A percentile compares a stretch with the other conserved stretches of the same genome.
phyloP scores from a whole-genome alignment of 2,329 filamentous ascomycete species.

The Aspergillus jensenii region DNA sequence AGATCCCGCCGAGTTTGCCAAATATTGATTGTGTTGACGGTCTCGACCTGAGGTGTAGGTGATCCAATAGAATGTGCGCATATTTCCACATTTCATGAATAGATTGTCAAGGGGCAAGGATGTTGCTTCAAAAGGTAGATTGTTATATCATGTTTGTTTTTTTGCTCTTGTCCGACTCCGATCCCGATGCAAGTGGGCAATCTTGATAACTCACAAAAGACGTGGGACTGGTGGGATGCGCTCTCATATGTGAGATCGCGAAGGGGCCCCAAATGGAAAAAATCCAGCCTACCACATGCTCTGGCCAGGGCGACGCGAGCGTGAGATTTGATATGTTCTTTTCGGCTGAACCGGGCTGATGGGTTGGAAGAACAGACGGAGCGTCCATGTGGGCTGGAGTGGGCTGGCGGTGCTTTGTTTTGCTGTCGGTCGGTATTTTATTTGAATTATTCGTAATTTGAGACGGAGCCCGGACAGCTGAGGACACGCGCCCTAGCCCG shows the following conservation, averaged over 20 bases:
- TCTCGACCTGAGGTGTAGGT: background rate
- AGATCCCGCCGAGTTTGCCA: background rate
- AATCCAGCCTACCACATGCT: slow-evolving; percentile 7
- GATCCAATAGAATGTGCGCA: background rate
- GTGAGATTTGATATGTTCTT: slow-evolving; percentile 12
- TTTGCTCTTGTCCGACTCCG: background rate
- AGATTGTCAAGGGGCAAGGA: background rate
- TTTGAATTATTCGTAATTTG: slow-evolving; percentile 16
- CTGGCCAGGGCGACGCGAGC: slow-evolving; percentile 7
- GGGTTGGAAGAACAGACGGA: slow-evolving; percentile 20
- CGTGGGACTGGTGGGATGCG: background rate
- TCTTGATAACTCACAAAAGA: slow-evolving; percentile 1
- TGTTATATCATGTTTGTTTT: slow-evolving; percentile 3
- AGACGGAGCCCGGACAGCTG: slow-evolving; percentile 10
- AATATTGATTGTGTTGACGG: background rate
- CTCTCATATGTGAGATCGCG: background rate
- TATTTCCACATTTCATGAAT: background rate
- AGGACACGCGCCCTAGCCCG: slow-evolving; percentile 16
- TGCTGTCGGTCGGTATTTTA: slow-evolving; percentile 6
- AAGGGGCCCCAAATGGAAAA: background rate
- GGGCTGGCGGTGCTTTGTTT: slow-evolving; percentile 20
- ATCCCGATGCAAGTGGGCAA: too few species aligned
- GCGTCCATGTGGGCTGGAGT: slow-evolving; percentile 27
- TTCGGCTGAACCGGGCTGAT: slow-evolving; percentile 31
- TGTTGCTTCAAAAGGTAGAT: slow-evolving; percentile 1